These are phyloP conservation scores for Tremella yokohamensis DNA, from an alignment of 768 basidiomycete species.

Conservation along the genomic window DNA sequence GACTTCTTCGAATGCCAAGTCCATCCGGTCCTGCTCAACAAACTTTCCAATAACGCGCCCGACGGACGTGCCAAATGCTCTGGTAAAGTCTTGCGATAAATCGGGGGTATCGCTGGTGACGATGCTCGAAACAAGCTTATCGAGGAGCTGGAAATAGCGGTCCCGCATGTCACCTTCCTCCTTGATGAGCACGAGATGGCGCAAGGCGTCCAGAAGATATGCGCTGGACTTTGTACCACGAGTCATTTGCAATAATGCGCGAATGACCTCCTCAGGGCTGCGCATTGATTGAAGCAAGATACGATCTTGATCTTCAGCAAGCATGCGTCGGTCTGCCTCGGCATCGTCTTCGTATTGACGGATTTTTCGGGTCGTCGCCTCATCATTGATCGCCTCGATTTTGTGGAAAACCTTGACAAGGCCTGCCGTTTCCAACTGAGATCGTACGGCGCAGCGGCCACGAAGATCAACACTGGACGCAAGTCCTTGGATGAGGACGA, in stretches of 20 bases:
- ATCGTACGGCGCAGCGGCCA: constrained; percentile 65
- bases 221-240: constrained; percentile 72
- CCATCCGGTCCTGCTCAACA: constrained; percentile 80
- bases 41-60: constrained; percentile 82
- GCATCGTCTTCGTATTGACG: constrained; percentile 60
- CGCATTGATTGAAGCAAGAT: constrained; percentile 70
- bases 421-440: constrained; percentile 85
- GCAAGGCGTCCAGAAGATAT: constrained; percentile 89
- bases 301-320: constrained; percentile 72
- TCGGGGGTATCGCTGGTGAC: constrained; percentile 84
- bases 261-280: constrained; percentile 81
- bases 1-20: constrained; percentile 73
- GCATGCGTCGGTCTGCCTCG: constrained; percentile 69
- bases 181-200: constrained; percentile 83
- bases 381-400: constrained; percentile 64
- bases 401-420: constrained; percentile 68
- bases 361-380: constrained; percentile 66
- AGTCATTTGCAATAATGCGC: constrained; percentile 72
- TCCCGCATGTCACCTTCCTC: constrained; percentile 79
- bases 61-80: constrained; percentile 82
- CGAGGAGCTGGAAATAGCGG: constrained; percentile 86
- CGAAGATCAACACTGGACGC: constrained; percentile 30
- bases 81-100: constrained; percentile 66
- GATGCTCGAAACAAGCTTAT: constrained; percentile 81
- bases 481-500: constrained; percentile 28